Evolutionary conservation across 805 yeast species (phyloP).

Genomic region (Metschnikowia aberdeeniae): DNA sequence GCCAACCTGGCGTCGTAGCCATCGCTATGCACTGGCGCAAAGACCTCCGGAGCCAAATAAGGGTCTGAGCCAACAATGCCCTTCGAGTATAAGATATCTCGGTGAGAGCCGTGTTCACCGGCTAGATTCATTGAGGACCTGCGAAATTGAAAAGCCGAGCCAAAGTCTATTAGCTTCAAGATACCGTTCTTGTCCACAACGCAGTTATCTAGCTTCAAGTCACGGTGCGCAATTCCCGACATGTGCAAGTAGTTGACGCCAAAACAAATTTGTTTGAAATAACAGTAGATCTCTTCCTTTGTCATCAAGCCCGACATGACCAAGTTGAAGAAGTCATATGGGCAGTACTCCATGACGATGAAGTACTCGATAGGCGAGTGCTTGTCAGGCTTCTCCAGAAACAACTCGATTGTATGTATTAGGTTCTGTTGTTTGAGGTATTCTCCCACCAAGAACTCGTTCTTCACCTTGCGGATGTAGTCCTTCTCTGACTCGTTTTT

Average conservation of each 20-base stretch:
- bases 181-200: slow-evolving; percentile 74
- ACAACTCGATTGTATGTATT: slow-evolving; percentile 74
- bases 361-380: slow-evolving; percentile 34
- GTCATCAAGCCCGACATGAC: slow-evolving; percentile 87
- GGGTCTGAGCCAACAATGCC: slow-evolving; percentile 97
- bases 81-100: slow-evolving; percentile 55
- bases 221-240: slow-evolving; percentile 89
- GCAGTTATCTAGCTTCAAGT: slow-evolving; percentile 88
- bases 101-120: slow-evolving; percentile 36
- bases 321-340: slow-evolving; percentile 85
- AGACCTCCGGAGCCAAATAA: slow-evolving; percentile 89
- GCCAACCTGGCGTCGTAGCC: slow-evolving; percentile 83
- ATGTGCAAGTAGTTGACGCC: slow-evolving; percentile 77
- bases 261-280: slow-evolving; percentile 71
- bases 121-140: slow-evolving; percentile 36
- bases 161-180: slow-evolving; percentile 87
- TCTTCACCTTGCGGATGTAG: slow-evolving; percentile 72
- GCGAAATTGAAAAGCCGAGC: slow-evolving; percentile 81
- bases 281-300: slow-evolving; percentile 67
- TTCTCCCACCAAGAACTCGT: slow-evolving; percentile 81
- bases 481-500: slow-evolving; percentile 61
- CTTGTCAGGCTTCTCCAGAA: slow-evolving; percentile 46
- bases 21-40: slow-evolving; percentile 31
- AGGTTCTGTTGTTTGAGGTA: slow-evolving; percentile 69
- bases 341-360: slow-evolving; percentile 91